phyloP scores from a whole-genome alignment of 2,329 filamentous ascomycete genomes.

The Paecilomyces dactylethromorphus region DNA sequence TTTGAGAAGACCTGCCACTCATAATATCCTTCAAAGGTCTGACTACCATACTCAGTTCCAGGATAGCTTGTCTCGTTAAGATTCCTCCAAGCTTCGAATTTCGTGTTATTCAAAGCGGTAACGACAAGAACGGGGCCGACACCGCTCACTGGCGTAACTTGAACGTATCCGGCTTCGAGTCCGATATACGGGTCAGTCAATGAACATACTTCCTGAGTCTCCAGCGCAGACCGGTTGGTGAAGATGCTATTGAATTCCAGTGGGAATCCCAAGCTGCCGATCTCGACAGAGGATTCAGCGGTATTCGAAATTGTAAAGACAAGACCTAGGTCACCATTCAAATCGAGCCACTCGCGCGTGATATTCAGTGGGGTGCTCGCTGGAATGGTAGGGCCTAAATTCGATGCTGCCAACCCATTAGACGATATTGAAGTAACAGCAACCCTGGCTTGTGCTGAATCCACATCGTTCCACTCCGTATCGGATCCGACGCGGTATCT shows the following conservation, averaged over 20 bases:
- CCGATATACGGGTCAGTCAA: slow-evolving; percentile 57
- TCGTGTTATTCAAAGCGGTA: slow-evolving; percentile 45
- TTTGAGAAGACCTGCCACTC: slow-evolving; percentile 52
- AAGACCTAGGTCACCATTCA: slow-evolving; percentile 45
- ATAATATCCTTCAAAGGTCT: slow-evolving; percentile 56
- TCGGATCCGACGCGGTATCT: slow-evolving; percentile 43
- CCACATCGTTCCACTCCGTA: slow-evolving; percentile 40
- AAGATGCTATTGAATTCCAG: slow-evolving; percentile 60
- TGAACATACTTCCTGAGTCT: slow-evolving; percentile 47
- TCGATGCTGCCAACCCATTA: slow-evolving; percentile 31
- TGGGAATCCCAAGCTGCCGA: slow-evolving; percentile 54
- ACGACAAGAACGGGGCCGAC: slow-evolving; percentile 49
- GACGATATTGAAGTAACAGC: slow-evolving; percentile 25
- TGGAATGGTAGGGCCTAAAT: slow-evolving; percentile 38
- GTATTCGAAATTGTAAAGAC: slow-evolving; percentile 47
- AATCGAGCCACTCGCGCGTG: slow-evolving; percentile 47
- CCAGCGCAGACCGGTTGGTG: slow-evolving; percentile 41
- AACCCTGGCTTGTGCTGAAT: slow-evolving; percentile 40
- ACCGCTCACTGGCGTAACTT: slow-evolving; percentile 47
- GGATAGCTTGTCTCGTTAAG: slow-evolving; percentile 40
- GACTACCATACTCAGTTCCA: slow-evolving; percentile 42
- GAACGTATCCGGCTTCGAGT: slow-evolving; percentile 52
- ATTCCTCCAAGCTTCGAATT: slow-evolving; percentile 51
- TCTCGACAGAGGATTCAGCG: slow-evolving; percentile 37
- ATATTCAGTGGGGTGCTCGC: slow-evolving; percentile 35